phyloP scores from a whole-genome alignment of 805 yeast genomes.

The Suhomyces sp. region DNA sequence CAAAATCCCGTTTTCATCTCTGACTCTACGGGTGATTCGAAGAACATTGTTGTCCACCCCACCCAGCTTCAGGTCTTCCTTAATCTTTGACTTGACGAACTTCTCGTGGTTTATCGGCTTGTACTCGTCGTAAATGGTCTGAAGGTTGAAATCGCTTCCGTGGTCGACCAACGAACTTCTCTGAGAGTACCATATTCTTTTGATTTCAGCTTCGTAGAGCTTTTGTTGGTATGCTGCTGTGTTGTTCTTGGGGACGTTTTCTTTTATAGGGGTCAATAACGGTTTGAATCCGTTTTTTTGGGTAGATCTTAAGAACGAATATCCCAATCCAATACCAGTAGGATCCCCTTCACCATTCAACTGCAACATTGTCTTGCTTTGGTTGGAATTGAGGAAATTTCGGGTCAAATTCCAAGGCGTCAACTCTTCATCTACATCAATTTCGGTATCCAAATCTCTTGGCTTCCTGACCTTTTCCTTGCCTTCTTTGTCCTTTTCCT shows the following conservation, averaged over 20 bases:
- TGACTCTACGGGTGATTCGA: constrained; percentile 68
- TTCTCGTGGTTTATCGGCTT: constrained; percentile 32
- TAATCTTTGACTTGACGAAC: constrained; percentile 31
- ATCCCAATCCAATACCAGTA: constrained; percentile 85
- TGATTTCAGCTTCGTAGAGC: constrained; percentile 86
- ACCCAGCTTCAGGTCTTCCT: constrained; percentile 32
- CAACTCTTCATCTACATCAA: constrained; percentile 74
- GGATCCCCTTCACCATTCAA: constrained; percentile 95
- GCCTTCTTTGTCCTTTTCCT: constrained; percentile 17
- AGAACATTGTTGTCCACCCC: constrained; percentile 20
- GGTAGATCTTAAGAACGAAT: constrained; percentile 83
- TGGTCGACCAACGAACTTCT: constrained; percentile 49
- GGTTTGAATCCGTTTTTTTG: constrained; percentile 88
- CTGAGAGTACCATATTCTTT: constrained; percentile 87
- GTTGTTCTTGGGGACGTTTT: constrained; percentile 36
- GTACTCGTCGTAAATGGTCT: constrained; percentile 37
- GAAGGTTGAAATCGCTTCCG: constrained; percentile 36
- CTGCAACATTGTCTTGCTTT: constrained; percentile 95
- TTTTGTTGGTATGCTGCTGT: constrained; percentile 67
- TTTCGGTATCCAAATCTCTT: constrained; percentile 39
- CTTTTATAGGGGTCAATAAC: constrained; percentile 32
- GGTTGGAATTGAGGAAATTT: constrained; percentile 90
- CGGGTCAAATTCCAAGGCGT: constrained; percentile 94
- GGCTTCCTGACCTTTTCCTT: constrained; percentile 25
- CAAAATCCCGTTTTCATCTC: constrained; percentile 80